phyloP scores from a whole-genome alignment of 495 filamentous ascomycete species.

The Xylaria palmicola region DNA sequence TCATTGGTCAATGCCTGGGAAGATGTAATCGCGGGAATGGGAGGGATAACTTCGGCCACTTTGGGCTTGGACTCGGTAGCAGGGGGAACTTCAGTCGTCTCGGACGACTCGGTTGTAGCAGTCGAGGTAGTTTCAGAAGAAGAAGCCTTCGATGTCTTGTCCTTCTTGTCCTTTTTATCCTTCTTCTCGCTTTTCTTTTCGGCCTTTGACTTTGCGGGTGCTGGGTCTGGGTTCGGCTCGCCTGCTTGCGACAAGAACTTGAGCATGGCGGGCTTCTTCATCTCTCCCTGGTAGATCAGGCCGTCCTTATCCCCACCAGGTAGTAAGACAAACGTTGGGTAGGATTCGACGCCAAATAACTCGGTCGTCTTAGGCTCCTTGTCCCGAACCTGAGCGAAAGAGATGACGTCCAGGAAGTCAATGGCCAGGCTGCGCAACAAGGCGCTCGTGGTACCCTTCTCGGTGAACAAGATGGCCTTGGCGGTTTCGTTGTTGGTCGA shows the following conservation, averaged over 20 bases:
- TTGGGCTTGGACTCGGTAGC: constrained; percentile 39
- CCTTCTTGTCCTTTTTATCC: constrained; percentile 45
- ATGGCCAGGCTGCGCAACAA: constrained; percentile 82
- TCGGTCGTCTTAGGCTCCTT: constrained; percentile 73
- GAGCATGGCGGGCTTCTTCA: constrained; percentile 81
- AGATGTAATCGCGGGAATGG: constrained; percentile 53
- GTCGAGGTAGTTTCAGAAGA: constrained; percentile 40
- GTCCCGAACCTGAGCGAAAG: constrained; percentile 80
- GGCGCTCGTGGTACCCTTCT: constrained; percentile 85
- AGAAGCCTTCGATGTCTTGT: constrained; percentile 46
- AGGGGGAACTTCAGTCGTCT: constrained; percentile 43
- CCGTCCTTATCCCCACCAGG: constrained; percentile 69
- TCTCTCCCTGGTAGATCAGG: constrained; percentile 75
- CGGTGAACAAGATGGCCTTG: constrained; percentile 91
- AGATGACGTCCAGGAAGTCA: constrained; percentile 82
- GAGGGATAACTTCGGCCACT: constrained; percentile 52
- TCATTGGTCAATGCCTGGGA: constrained; percentile 60
- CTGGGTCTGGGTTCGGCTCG: constrained; percentile 69
- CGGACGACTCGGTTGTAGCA: constrained; percentile 32
- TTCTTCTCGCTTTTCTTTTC: constrained; percentile 54
- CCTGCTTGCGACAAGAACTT: constrained; percentile 80
- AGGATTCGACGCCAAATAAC: constrained; percentile 71
- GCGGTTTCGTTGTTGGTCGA: constrained; percentile 67
- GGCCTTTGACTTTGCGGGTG: constrained; percentile 53
- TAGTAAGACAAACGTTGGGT: constrained; percentile 78